Conservation (phyloP, 306 rosid genomes). For the Vigna hirtella region DNA sequence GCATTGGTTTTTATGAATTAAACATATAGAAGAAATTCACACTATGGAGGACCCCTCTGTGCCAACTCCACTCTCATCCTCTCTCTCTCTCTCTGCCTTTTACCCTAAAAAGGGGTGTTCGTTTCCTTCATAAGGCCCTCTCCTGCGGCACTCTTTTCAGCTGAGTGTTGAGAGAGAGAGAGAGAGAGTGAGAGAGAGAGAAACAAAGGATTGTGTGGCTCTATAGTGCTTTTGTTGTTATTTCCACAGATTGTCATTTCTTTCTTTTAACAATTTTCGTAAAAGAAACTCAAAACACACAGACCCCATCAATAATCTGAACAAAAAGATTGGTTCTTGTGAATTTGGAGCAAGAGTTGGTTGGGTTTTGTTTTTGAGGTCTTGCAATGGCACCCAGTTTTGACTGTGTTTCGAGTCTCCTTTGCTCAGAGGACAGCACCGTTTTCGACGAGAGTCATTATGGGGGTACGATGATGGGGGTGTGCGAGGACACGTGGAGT, state of each 20-base stretch:
- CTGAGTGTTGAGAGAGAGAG: slow-evolving; percentile 42
- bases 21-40: slow-evolving; percentile 24
- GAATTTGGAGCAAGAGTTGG: slow-evolving; percentile 5
- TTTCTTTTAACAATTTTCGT: slow-evolving; percentile 5
- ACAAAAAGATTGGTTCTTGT: slow-evolving; percentile 31
- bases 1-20: slow-evolving; percentile 31
- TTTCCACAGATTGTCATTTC: slow-evolving; percentile 42
- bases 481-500: slow-evolving; percentile 49
- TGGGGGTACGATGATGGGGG: slow-evolving; percentile 47
- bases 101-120: slow-evolving; percentile 70
- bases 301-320: slow-evolving; percentile 33
- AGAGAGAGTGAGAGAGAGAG: slow-evolving; percentile 21
- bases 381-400: slow-evolving; percentile 89
- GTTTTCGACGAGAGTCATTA: slow-evolving; percentile 64
- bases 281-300: slow-evolving; percentile 29
- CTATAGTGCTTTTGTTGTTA: slow-evolving; percentile 43
- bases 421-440: slow-evolving; percentile 75
- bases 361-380: slow-evolving; percentile 29
- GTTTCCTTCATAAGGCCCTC: slow-evolving; percentile 76
- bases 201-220: slow-evolving; percentile 24
- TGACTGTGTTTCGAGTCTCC: slow-evolving; percentile 78
- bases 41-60: slow-evolving; percentile 44
- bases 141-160: slow-evolving; percentile 58
- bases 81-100: slow-evolving; percentile 47
- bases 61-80: slow-evolving; percentile 40